Percentiles rank a stretch among this genome's conserved stretches.
Conservation (phyloP, 306 rosid species). For the Trichosanthes cucumerina region DNA sequence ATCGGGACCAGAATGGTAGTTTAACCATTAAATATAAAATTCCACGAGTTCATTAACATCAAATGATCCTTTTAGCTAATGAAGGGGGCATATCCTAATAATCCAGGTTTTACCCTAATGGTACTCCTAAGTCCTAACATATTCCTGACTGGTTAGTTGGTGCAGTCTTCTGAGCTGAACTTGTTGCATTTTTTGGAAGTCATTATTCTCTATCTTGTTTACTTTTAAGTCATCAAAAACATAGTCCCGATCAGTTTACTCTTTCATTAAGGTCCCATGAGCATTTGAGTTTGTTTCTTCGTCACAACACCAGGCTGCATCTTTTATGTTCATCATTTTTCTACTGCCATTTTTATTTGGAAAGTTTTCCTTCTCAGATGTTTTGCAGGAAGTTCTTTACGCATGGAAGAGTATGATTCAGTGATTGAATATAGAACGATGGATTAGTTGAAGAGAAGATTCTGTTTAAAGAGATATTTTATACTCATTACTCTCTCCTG, state of each 20-base stretch:
- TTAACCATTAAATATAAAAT: too few species aligned
- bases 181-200: too few species aligned
- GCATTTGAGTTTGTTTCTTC: not conserved
- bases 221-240: too few species aligned
- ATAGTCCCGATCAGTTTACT: not conserved
- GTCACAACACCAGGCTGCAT: not conserved
- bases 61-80: not conserved
- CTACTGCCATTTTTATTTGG: not conserved
- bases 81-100: not conserved
- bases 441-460: not conserved
- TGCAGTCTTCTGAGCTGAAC: too few species aligned
- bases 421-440: slow-evolving; percentile 29
- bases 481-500: not conserved
- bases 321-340: not conserved
- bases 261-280: not conserved
- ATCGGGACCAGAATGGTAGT: too few species aligned
- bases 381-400: slow-evolving; percentile 38
- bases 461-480: not conserved
- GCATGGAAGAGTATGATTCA: slow-evolving; percentile 45
- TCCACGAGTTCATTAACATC: not conserved
- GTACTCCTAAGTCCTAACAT: not conserved
- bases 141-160: too few species aligned
- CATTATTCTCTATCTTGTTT: too few species aligned
- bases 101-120: not conserved
- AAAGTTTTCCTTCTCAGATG: slow-evolving; percentile 24